phyloP scores from a whole-genome alignment of 371 early-diverging fungal species.

The Mucor racemosus region DNA sequence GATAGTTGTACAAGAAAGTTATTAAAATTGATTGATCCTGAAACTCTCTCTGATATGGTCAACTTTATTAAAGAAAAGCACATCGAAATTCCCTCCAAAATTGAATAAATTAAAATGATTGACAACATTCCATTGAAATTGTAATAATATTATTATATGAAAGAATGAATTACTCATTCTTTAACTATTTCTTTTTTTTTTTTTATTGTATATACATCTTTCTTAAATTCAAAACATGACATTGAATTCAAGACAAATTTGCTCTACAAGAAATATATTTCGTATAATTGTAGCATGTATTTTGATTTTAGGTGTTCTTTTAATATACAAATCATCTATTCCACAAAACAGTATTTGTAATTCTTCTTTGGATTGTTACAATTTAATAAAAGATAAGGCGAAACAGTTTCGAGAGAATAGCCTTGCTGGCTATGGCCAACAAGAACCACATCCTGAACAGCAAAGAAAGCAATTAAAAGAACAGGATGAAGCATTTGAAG shows the following conservation, averaged over 20 bases:
- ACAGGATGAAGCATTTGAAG: constrained; percentile 15
- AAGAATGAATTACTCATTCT: neutral
- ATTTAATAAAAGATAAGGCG: constrained; percentile 28
- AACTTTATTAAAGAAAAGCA: constrained; percentile 9
- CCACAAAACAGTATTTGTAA: constrained; percentile 19
- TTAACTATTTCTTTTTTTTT: neutral
- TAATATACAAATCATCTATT: constrained; percentile 10
- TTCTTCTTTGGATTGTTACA: constrained; percentile 30
- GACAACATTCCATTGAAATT: constrained; percentile 5
- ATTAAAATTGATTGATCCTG: constrained; percentile 28
- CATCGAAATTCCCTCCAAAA: constrained; percentile 12
- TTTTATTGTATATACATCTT: neutral
- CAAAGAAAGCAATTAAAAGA: constrained; percentile 7
- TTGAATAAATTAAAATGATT: constrained; percentile 6
- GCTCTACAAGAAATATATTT: constrained; percentile 18
- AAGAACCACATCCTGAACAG: constrained; percentile 10
- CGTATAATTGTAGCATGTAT: constrained; percentile 4
- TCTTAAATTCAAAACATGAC: constrained; percentile 4
- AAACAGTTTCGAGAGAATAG: constrained; percentile 11
- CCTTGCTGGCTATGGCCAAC: neutral
- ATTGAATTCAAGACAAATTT: constrained; percentile 18
- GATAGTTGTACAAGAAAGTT: constrained; percentile 38
- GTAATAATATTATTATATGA: neutral
- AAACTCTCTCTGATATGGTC: constrained; percentile 18
- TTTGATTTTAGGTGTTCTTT: neutral